Base-by-base conservation (phyloP, 2,329 filamentous ascomycete genomes). In the Colletotrichum sp. region DNA sequence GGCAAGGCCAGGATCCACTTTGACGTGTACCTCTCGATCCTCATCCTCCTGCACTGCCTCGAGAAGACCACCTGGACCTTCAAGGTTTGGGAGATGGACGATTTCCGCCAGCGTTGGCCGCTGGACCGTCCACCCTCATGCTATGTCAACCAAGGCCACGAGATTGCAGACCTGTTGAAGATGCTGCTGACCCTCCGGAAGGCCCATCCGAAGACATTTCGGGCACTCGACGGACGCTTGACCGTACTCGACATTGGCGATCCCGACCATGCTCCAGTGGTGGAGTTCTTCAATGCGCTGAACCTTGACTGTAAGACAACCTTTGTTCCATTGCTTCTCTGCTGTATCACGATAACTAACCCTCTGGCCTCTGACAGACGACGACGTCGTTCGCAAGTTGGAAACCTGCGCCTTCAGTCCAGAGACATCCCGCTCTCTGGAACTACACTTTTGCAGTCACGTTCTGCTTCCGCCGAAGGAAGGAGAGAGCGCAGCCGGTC, bases 11-110 rank as follows among this genome's bases (percentile, higher is more conserved):
- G 89, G 79, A 87, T 91, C 69, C 89, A 89, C 36, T 92, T 92
- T 79, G 89, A 89, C 78, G 90, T 92, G 83, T 93, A 92, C 79
- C 87, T 93, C 26, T 89, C 91, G 4, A 89, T 90, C 4, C 82
- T 93, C 71, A 89, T 93, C 70, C 89, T 93, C 77, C 87, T 93
- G 64, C 93, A 92, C 80, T 93, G 91, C 78, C 87, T 93, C 16
- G 92, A 94, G 81, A 93, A 93, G 83, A 92, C 91, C 0, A 93
- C 92, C 0, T 94, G 92, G 92, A 90, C 91, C 1, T 93, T 93
- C 84, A 92, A 93, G 77, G 91, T 90, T 3, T 94, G 92, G 91
- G 91, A 93, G 79, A 90, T 93, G 80, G 88, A 91, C 71, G 89
- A 90, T 66, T 87, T 93, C 30, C 87, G 90, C 3, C 87, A 88